phyloP scores from a whole-genome alignment of 2,329 filamentous ascomycete species.

The Metarhizium rileyi region DNA sequence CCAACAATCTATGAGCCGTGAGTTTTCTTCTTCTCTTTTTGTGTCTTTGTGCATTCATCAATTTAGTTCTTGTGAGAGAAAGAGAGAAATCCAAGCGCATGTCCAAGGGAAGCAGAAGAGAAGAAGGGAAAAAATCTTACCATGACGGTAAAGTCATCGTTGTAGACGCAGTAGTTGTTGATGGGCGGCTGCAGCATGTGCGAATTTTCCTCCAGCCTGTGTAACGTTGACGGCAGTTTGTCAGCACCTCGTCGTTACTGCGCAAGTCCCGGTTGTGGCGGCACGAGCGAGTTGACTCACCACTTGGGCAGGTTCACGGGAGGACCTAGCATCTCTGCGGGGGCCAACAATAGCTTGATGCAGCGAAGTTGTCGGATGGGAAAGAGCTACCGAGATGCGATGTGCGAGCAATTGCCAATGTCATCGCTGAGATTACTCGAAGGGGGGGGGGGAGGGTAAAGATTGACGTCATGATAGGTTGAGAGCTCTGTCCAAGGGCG shows the following conservation, averaged over 20 bases:
- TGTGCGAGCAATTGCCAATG: too few relatives aligned
- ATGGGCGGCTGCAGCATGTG: conserved; percentile 89
- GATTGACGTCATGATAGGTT: too few relatives aligned
- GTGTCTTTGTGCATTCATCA: too few relatives aligned
- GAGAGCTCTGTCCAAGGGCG: too few relatives aligned
- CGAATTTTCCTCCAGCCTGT: conserved; percentile 81
- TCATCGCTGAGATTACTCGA: too few relatives aligned
- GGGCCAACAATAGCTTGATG: neutral
- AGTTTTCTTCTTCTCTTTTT: too few relatives aligned
- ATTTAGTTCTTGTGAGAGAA: too few relatives aligned
- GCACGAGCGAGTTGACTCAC: conserved; percentile 26
- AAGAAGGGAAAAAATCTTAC: conserved; percentile 24
- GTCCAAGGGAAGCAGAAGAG: neutral
- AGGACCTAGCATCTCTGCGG: conserved; percentile 32
- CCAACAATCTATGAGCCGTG: conserved; percentile 61
- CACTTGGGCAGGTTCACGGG: conserved; percentile 50
- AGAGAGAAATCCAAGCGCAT: neutral
- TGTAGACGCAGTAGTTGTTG: conserved; percentile 97
- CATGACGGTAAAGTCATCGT: conserved; percentile 76
- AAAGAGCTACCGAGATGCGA: neutral
- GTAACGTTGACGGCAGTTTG: neutral
- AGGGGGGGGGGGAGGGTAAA: too few relatives aligned
- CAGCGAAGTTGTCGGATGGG: neutral
- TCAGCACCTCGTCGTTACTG: neutral
- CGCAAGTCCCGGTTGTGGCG: neutral